Evolutionary conservation across 2,329 filamentous ascomycete species (phyloP), one percentile per base, ranked within the genome.

Genomic region (Colletotrichum gigasporum): DNA sequence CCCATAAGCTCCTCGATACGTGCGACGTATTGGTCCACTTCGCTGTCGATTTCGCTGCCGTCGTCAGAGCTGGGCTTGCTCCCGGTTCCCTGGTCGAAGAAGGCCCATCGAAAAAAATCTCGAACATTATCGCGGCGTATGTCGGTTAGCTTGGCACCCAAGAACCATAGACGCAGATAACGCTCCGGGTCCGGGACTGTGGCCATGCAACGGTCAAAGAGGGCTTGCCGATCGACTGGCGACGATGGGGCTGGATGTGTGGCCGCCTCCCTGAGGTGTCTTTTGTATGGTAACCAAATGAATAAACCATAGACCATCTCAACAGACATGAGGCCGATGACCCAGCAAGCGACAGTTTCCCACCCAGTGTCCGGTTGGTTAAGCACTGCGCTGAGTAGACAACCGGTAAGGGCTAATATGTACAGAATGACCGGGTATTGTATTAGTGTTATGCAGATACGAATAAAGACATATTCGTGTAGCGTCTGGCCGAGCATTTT

Each of bases 51-150:
- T 12, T 37, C 47, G 20, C 30, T 51, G 5, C 80, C 78, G 0
- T 72, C 69, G 5, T 77, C 73, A 4, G 74, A 75, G 0, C 72
- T n/a, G n/a, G n/a, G n/a, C n/a, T n/a, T n/a, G n/a, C n/a, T n/a
- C n/a, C n/a, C n/a, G n/a, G n/a, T n/a, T n/a, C n/a, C 74, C 5
- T 62, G 68, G 58, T 90, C 87, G 63, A 90, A 85, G 70, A 92
- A 89, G 1, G 86, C 89, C 90, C 90, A 93, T 8, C 85, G 79
- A 20, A 91, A 74, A 69, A 91, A 92, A 66, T 91, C 87, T 68
- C 82, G 83, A 54, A 92, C 75, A 69, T 92, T 91, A 14, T 91
- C 88, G n/a, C 84, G 79, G 44, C 83, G 80, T 57, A 93, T 87
- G 32, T 90, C 87, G 16, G 79, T 73, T 1, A 79, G 62, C 9